Percentiles rank a stretch among this genome's conserved stretches.
phyloP scores from a whole-genome alignment of 2,329 filamentous ascomycete genomes.

The Grosmannia penicillata region DNA sequence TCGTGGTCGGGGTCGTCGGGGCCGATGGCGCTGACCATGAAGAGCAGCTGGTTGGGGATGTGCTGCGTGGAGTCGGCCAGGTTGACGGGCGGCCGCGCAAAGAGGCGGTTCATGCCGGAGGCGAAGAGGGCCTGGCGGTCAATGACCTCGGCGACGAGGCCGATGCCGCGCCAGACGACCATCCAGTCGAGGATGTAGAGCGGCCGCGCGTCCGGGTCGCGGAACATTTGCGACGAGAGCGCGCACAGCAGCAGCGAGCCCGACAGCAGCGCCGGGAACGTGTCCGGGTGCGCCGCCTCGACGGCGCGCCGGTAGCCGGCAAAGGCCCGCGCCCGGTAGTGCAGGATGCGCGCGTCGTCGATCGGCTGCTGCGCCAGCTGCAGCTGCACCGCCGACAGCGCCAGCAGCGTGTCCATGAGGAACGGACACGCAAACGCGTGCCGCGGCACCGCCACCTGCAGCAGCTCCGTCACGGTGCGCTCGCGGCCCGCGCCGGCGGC shows the following conservation, averaged over 20 bases:
- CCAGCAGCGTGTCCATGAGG: slow-evolving; percentile 39
- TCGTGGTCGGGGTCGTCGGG: slow-evolving; percentile 25
- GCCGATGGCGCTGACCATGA: slow-evolving; percentile 31
- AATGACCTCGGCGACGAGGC: slow-evolving; percentile 29
- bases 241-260: slow-evolving; percentile 36
- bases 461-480: slow-evolving; percentile 23
- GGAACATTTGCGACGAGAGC: slow-evolving; percentile 34
- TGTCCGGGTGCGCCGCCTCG: slow-evolving; percentile 26
- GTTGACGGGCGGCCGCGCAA: slow-evolving; percentile 33
- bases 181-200: slow-evolving; percentile 43
- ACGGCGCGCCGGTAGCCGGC: slow-evolving; percentile 37
- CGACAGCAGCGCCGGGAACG: slow-evolving; percentile 34
- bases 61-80: slow-evolving; percentile 23
- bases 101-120: slow-evolving; percentile 30
- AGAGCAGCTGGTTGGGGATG: slow-evolving; percentile 32
- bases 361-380: slow-evolving; percentile 21
- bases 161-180: slow-evolving; percentile 37
- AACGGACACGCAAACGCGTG: slow-evolving; percentile 37
- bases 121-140: slow-evolving; percentile 16
- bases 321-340: slow-evolving; percentile 34
- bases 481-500: slow-evolving; percentile 22
- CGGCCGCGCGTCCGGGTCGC: slow-evolving; percentile 26
- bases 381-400: slow-evolving; percentile 34
- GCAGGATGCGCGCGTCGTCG: slow-evolving; percentile 21
- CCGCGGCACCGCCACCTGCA: slow-evolving; percentile 31